Evolutionary conservation across 2,329 filamentous ascomycete species (phyloP).

Genomic region (Orbilia blumenaviensis): DNA sequence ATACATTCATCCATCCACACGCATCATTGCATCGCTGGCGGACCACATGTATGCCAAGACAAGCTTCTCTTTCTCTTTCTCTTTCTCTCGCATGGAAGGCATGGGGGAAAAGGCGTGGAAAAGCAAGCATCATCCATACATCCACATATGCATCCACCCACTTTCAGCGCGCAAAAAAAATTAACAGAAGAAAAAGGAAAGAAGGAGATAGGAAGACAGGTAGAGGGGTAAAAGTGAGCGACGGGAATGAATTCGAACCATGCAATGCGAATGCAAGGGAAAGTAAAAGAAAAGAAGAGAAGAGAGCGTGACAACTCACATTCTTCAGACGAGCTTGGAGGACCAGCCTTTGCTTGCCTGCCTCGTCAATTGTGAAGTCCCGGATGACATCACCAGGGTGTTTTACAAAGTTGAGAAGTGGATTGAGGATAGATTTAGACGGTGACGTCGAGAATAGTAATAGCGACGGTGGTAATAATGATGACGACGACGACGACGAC

Average conservation of each 20-base stretch:
- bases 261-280: not conserved
- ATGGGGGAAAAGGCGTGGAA: too few species aligned
- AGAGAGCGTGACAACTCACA: conserved; percentile 34
- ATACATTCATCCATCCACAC: not conserved
- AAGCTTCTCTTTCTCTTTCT: too few species aligned
- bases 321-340: conserved; percentile 50
- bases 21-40: not conserved
- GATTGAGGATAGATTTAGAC: conserved; percentile 41
- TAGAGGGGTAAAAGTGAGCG: too few species aligned
- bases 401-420: conserved; percentile 48
- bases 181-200: too few species aligned
- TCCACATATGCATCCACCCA: too few species aligned
- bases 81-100: too few species aligned
- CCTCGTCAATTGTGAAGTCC: conserved; percentile 48
- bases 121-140: too few species aligned
- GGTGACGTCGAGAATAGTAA: conserved; percentile 19
- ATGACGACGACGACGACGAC: conserved; percentile 25
- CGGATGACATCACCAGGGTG: conserved; percentile 39
- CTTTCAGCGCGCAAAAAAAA: too few species aligned
- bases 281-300: not conserved
- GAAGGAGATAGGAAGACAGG: too few species aligned
- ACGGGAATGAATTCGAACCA: not conserved
- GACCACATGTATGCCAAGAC: conserved; percentile 36
- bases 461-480: not conserved
- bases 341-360: conserved; percentile 46